Evolutionary conservation across 169 alveolate genomes (phyloP).

Genomic region (Eimeria acervulina): DNA sequence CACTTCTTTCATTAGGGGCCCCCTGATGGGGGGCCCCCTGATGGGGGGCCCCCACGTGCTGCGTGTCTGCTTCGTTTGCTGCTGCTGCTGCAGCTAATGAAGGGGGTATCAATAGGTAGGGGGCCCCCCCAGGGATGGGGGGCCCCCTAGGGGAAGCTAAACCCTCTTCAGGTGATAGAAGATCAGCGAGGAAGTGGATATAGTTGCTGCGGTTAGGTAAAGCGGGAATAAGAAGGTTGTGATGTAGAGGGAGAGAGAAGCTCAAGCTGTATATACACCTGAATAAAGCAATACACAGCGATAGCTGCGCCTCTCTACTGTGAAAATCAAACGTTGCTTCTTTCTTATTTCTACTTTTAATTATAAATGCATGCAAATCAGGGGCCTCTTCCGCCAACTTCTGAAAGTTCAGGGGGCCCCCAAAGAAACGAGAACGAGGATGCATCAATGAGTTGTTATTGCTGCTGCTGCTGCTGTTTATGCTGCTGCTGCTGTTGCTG

Average conservation of each 20-base stretch:
- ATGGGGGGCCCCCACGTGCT: constrained; percentile 27
- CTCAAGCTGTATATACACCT: constrained; percentile 16
- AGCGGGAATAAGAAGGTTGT: constrained; percentile 84
- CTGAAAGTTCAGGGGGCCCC: constrained; percentile 34
- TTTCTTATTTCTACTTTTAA: background rate
- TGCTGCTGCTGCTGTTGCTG: constrained; percentile 43
- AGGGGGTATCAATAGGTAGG: background rate
- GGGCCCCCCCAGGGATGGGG: constrained; percentile 53
- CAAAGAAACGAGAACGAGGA: constrained; percentile 72
- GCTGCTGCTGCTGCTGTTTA: constrained; percentile 43
- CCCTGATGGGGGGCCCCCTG: background rate
- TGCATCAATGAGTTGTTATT: constrained; percentile 80
- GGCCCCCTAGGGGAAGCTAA: constrained; percentile 26
- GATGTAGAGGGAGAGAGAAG: background rate
- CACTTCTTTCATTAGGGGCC: background rate
- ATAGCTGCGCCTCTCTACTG: background rate
- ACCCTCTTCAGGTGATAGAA: constrained; percentile 18
- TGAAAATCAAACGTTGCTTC: background rate
- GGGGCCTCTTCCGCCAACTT: constrained; percentile 61
- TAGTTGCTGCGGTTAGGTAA: constrained; percentile 87
- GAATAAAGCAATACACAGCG: background rate
- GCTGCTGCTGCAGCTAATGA: too few relatives aligned
- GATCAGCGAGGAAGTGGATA: constrained; percentile 87
- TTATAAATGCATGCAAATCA: background rate
- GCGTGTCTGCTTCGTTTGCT: background rate